Conservation (phyloP, 805 yeast genomes). For the Cyberlindnera subsufficiens region DNA sequence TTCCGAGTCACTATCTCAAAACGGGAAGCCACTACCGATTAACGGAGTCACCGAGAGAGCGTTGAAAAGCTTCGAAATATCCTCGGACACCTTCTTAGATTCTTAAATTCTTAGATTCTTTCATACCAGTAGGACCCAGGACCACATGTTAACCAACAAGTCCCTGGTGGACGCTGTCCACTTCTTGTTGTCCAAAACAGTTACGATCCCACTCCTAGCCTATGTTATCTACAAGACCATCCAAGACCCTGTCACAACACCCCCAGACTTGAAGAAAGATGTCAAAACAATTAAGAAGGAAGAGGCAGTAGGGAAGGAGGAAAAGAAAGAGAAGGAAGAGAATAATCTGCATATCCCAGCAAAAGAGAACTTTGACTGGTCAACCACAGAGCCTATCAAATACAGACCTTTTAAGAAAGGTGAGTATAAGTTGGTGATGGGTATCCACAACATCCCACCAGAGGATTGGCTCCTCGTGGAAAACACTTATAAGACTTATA, state of each 20-base stretch:
- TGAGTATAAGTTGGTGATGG: constrained; percentile 58
- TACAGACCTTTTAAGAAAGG: constrained; percentile 60
- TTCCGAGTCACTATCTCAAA: no score
- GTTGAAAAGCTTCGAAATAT: no score
- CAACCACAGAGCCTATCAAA: constrained; percentile 33
- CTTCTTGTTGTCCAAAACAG: constrained; percentile 12
- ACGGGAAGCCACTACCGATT: no score
- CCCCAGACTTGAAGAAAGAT: not conserved
- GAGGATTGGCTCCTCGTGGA: constrained; percentile 60
- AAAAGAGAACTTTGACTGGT: constrained; percentile 27
- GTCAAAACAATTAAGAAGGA: not conserved
- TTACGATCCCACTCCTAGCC: constrained; percentile 20
- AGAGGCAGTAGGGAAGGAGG: not conserved
- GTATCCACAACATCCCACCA: constrained; percentile 40
- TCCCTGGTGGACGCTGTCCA: constrained; percentile 1
- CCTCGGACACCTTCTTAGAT: no score
- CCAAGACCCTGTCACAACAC: not conserved
- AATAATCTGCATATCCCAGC: not conserved
- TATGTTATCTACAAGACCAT: constrained; percentile 13
- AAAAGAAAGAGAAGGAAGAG: not conserved
- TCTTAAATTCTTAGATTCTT: no score
- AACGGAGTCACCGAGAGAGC: no score
- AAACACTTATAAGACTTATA: constrained; percentile 44
- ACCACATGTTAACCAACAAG: no score
- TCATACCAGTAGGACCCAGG: no score